A percentile compares a stretch with the other conserved stretches of the same genome.
Conservation (phyloP, 768 basidiomycete genomes). For the Suillus subalutaceus region DNA sequence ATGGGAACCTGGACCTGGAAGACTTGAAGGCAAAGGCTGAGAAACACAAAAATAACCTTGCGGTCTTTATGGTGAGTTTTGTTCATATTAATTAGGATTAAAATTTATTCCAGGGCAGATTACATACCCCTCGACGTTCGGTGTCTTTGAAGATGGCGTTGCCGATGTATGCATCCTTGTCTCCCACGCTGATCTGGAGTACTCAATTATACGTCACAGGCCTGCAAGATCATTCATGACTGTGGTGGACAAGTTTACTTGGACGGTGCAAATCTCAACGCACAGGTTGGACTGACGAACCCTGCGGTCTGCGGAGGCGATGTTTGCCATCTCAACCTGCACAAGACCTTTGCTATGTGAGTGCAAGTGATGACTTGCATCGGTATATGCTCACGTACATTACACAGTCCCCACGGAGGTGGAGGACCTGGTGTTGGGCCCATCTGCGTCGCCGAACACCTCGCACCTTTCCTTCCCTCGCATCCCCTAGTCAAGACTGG, state of each 20-base stretch:
- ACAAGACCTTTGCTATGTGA: constrained; percentile 97
- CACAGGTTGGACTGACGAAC: constrained; percentile 91
- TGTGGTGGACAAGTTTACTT: constrained; percentile 98
- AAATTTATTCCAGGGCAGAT: constrained; percentile 52
- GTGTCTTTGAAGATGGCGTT: constrained; percentile 94
- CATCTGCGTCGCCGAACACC: constrained; percentile 92
- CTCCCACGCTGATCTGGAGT: neutral
- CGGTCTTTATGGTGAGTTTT: constrained; percentile 86
- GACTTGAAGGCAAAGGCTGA: constrained; percentile 89
- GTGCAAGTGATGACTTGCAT: constrained; percentile 25
- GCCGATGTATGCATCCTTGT: constrained; percentile 51
- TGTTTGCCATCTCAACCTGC: constrained; percentile 96
- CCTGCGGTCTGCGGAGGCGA: constrained; percentile 96
- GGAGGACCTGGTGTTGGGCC: constrained; percentile 97
- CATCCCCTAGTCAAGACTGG: constrained; percentile 77
- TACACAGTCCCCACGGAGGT: constrained; percentile 86
- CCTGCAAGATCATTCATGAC: constrained; percentile 91
- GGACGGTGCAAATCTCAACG: constrained; percentile 93
- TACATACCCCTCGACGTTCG: constrained; percentile 96
- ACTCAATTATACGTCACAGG: constrained; percentile 41
- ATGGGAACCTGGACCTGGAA: constrained; percentile 87
- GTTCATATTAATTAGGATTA: constrained; percentile 17
- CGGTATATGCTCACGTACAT: constrained; percentile 5
- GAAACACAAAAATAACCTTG: constrained; percentile 88
- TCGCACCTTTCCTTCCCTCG: constrained; percentile 91